These are phyloP conservation scores for Trichoderma koningii DNA, from an alignment of 2,329 filamentous ascomycete genomes.

Conservation along the genomic window DNA sequence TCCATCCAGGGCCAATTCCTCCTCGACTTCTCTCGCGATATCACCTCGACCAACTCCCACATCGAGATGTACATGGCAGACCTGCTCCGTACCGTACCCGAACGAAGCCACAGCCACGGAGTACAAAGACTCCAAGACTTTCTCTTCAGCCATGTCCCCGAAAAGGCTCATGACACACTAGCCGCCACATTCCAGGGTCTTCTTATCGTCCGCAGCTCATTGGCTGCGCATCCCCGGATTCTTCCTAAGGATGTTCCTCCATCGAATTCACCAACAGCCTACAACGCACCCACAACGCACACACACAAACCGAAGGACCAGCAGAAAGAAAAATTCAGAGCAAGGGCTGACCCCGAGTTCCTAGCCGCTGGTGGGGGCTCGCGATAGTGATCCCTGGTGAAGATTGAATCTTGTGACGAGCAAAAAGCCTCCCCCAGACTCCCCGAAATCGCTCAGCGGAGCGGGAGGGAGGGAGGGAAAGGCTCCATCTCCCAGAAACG, in stretches of 20 bases:
- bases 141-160: conserved; percentile 3
- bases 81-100: conserved; percentile 3
- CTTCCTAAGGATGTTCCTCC: conserved; percentile 11
- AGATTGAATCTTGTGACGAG: background rate
- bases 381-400: conserved; percentile 8
- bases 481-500: conserved; percentile 14
- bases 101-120: conserved; percentile 4
- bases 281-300: conserved; percentile 8
- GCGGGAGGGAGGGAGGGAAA: background rate
- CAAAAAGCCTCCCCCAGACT: conserved; percentile 13
- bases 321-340: background rate
- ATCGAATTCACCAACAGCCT: background rate
- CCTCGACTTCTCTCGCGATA: too few species aligned
- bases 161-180: conserved; percentile 18
- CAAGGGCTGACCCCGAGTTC: conserved; percentile 17
- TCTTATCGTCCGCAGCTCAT: conserved; percentile 23
- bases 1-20: conserved; percentile 1
- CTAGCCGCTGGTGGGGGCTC: conserved; percentile 23
- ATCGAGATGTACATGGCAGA: background rate
- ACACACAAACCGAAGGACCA: background rate
- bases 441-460: conserved; percentile 23
- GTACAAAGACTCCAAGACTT: conserved; percentile 1
- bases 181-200: conserved; percentile 18
- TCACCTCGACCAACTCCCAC: too few species aligned
- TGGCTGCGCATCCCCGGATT: conserved; percentile 10